These are phyloP conservation scores for Tricholoma matsutake DNA, from an alignment of 768 basidiomycete species.

Conservation along the genomic window DNA sequence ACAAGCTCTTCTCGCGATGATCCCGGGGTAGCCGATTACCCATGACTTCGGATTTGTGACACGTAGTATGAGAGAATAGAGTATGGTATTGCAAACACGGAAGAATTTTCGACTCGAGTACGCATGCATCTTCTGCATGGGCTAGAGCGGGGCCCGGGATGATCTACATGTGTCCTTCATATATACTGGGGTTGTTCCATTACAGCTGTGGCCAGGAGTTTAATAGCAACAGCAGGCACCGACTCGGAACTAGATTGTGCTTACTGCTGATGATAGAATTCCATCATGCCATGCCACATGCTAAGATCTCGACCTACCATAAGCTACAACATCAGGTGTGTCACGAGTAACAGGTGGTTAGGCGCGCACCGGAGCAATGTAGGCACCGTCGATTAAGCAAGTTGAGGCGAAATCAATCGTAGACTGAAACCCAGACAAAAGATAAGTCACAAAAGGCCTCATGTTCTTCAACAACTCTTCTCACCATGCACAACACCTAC, in stretches of 20 bases:
- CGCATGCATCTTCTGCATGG: neutral
- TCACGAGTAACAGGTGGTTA: neutral
- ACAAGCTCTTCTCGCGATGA: neutral
- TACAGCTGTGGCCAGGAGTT: neutral
- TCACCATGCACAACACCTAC: slow-evolving; percentile 50
- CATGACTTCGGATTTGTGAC: neutral
- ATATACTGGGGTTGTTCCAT: neutral
- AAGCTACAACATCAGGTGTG: neutral
- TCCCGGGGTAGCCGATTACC: neutral
- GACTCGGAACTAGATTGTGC: neutral
- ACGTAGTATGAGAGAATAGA: neutral
- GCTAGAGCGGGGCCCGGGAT: neutral
- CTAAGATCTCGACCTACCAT: neutral
- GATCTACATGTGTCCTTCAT: neutral
- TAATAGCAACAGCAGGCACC: neutral
- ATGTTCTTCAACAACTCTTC: slow-evolving; percentile 10
- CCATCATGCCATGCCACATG: neutral
- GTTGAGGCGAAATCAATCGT: slow-evolving; percentile 14
- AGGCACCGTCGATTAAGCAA: neutral
- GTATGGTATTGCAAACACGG: neutral
- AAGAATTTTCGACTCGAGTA: neutral
- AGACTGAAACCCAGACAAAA: slow-evolving; percentile 17
- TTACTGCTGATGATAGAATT: neutral
- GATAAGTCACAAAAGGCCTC: slow-evolving; percentile 4
- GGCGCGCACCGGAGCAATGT: neutral